Percentiles rank a stretch among this genome's conserved stretches.
phyloP scores from a whole-genome alignment of 163 green algal species.

The Scenedesmus sp. region DNA sequence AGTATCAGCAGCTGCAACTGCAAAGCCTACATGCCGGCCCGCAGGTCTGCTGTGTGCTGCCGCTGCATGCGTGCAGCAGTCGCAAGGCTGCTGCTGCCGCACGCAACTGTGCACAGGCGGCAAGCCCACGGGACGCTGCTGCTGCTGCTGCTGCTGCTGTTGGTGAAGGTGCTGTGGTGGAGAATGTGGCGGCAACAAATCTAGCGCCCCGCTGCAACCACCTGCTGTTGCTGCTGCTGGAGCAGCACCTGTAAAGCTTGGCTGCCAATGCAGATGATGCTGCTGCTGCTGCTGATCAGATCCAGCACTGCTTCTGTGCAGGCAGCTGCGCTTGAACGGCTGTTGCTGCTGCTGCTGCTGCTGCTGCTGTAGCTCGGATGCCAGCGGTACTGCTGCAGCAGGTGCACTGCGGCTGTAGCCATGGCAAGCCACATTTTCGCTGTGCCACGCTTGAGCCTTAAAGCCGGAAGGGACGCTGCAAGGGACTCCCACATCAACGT shows the following conservation, averaged over 20 bases:
- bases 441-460: not conserved
- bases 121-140: not conserved
- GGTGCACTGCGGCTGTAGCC: not conserved
- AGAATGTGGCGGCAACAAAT: not conserved
- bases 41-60: not conserved
- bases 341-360: not conserved
- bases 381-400: not conserved
- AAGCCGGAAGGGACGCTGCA: not conserved
- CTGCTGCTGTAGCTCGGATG: not conserved
- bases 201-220: not conserved
- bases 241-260: not conserved
- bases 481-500: not conserved
- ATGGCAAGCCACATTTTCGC: not conserved
- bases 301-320: not conserved
- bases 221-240: slow-evolving; percentile 20
- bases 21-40: not conserved
- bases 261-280: not conserved
- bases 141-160: not conserved
- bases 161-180: not conserved
- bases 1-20: not conserved
- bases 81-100: not conserved
- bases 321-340: not conserved
- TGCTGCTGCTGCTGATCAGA: not conserved
- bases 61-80: not conserved
- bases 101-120: not conserved